A percentile compares a stretch with the other conserved stretches of the same genome.
These are phyloP conservation scores for Globisporangium radiosum DNA, from an alignment of 352 stramenopile species.

Conservation along the genomic window DNA sequence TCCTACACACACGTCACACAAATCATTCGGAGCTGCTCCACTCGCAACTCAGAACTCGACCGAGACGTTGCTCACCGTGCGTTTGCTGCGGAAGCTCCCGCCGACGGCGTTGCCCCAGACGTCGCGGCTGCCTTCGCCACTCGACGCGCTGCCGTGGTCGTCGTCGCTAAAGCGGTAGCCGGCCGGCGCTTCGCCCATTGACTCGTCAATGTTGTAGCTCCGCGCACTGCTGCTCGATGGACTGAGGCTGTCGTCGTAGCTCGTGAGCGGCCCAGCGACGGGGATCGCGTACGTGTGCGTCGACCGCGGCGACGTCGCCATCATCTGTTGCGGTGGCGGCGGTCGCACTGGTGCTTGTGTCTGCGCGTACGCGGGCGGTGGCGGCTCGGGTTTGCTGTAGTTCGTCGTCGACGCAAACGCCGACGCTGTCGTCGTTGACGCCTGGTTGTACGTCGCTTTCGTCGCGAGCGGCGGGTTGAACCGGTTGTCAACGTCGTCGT, in stretches of 20 bases:
- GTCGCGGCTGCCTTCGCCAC: conserved; percentile 22
- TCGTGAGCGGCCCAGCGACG: conserved; percentile 13
- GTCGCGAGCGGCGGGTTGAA: conserved; percentile 9
- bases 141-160: conserved; percentile 12
- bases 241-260: conserved; percentile 27
- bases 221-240: conserved; percentile 16
- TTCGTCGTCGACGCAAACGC: conserved; percentile 16
- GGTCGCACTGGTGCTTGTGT: background rate
- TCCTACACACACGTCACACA: too few relatives aligned
- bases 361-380: background rate
- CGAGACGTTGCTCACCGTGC: conserved; percentile 43
- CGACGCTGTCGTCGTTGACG: conserved; percentile 12
- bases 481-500: conserved; percentile 32
- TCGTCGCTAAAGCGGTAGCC: conserved; percentile 26
- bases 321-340: background rate
- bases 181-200: background rate
- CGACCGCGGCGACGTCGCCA: conserved; percentile 7
- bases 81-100: conserved; percentile 31
- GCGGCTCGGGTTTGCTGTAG: conserved; percentile 14
- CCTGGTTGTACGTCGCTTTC: conserved; percentile 15
- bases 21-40: too few relatives aligned
- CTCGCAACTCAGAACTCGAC: conserved; percentile 42
- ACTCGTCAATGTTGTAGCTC: conserved; percentile 3
- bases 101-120: conserved; percentile 36
- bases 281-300: conserved; percentile 17